A percentile compares a stretch with the other conserved stretches of the same genome.
phyloP scores from a whole-genome alignment of 495 filamentous ascomycete genomes.

The Lichina pygmaea region DNA sequence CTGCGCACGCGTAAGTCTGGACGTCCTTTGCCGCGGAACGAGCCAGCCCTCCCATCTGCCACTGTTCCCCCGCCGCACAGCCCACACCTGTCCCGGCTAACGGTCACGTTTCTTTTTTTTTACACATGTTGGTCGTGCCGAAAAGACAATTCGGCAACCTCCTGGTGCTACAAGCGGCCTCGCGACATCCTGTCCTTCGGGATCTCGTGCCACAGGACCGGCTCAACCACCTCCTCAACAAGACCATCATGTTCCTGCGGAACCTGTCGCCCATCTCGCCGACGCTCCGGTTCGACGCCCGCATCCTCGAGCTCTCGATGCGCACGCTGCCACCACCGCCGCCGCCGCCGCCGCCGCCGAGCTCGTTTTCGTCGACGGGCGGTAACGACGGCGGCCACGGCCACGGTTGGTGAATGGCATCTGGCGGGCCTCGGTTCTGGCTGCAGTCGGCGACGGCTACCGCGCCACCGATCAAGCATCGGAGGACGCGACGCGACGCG shows the following conservation, averaged over 20 bases:
- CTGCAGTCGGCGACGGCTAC: too few relatives aligned
- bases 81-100: slow-evolving; percentile 3
- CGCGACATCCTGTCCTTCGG: slow-evolving; percentile 26
- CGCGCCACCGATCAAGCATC: too few relatives aligned
- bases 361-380: not conserved
- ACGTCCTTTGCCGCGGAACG: not conserved
- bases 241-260: slow-evolving; percentile 2
- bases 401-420: too few relatives aligned
- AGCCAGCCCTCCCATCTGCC: too few relatives aligned
- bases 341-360: not conserved
- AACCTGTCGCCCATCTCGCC: slow-evolving; percentile 3
- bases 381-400: too few relatives aligned
- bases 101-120: not conserved
- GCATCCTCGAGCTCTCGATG: slow-evolving; percentile 2
- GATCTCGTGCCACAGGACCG: slow-evolving; percentile 20
- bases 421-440: too few relatives aligned
- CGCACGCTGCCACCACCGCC: not conserved
- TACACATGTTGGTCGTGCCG: not conserved
- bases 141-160: slow-evolving; percentile 89
- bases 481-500: too few relatives aligned
- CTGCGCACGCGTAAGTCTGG: slow-evolving; percentile 72
- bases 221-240: slow-evolving; percentile 22
- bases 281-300: not conserved
- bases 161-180: slow-evolving; percentile 60
- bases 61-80: too few relatives aligned